These are phyloP conservation scores for Cladophialophora immunda DNA, from an alignment of 2,329 filamentous ascomycete species.

Conservation along the genomic window DNA sequence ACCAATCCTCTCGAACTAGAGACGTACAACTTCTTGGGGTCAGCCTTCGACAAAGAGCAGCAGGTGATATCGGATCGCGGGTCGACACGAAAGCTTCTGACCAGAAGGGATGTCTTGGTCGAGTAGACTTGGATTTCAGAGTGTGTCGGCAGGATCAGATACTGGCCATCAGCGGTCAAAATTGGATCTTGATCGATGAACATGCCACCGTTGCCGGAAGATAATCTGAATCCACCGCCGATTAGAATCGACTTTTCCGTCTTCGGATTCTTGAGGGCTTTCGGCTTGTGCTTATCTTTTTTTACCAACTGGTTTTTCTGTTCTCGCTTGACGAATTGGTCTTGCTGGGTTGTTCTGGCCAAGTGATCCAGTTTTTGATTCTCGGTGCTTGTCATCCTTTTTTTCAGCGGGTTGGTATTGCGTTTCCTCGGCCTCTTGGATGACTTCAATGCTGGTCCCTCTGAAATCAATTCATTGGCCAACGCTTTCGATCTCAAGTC, in stretches of 20 bases:
- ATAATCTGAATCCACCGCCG: conserved; percentile 54
- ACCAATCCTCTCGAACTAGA: conserved; percentile 61
- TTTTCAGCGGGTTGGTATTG: background rate
- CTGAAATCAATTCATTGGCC: background rate
- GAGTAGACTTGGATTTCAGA: conserved; percentile 83
- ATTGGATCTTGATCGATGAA: conserved; percentile 65
- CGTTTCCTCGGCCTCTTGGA: background rate
- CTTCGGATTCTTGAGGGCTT: conserved; percentile 39
- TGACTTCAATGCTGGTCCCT: background rate
- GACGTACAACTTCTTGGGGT: conserved; percentile 63
- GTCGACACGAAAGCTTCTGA: conserved; percentile 73
- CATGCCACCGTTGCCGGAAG: conserved; percentile 62
- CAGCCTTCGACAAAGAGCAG: conserved; percentile 60
- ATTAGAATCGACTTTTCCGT: conserved; percentile 18
- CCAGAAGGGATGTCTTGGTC: conserved; percentile 79
- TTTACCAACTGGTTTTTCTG: background rate
- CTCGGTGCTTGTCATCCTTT: background rate
- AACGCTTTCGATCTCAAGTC: background rate
- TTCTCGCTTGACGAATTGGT: background rate
- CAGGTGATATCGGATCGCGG: conserved; percentile 58
- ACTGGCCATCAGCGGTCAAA: conserved; percentile 66
- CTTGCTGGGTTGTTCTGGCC: background rate
- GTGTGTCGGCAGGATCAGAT: conserved; percentile 77
- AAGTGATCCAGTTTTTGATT: background rate
- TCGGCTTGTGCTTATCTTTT: conserved; percentile 22